Percentiles rank a stretch among this genome's conserved stretches.
Evolutionary conservation across 345 rosid genomes (phyloP).

Genomic region (Gossypium bickii): DNA sequence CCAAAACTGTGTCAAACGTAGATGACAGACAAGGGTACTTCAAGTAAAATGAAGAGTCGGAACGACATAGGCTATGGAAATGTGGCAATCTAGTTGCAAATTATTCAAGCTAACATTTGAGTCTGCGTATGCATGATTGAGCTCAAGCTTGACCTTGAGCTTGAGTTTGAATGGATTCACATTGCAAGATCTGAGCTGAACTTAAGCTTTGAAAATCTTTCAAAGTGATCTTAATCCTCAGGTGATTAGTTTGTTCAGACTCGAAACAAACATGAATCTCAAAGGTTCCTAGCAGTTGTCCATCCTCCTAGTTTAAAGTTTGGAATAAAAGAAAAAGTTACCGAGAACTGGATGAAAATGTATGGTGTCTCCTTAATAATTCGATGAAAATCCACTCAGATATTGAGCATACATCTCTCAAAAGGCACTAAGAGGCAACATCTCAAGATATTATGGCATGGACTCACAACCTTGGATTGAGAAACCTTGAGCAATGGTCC

Average conservation of each 20-base stretch:
- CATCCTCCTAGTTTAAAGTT: too few species aligned
- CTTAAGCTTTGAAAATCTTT: too few species aligned
- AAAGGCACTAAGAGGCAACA: neutral
- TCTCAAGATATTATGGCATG: neutral
- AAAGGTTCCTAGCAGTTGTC: too few species aligned
- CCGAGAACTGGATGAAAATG: neutral
- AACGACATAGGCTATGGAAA: neutral
- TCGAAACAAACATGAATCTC: neutral
- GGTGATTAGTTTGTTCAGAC: neutral
- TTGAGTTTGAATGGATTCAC: too few species aligned
- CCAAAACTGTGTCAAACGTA: too few species aligned
- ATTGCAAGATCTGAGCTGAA: too few species aligned
- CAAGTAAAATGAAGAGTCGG: too few species aligned
- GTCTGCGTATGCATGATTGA: neutral
- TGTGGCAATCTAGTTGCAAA: neutral
- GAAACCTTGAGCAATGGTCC: neutral
- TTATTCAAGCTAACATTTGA: neutral
- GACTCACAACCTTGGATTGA: neutral
- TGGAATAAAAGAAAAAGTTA: too few species aligned
- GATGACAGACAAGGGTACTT: too few species aligned
- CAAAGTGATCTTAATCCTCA: neutral
- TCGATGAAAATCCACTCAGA: neutral
- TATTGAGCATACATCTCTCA: neutral
- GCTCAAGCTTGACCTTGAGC: neutral
- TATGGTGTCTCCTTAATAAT: neutral